A percentile compares a stretch with the other conserved stretches of the same genome.
These are phyloP conservation scores for Proliferodiscus dingleyae DNA, from an alignment of 2,329 filamentous ascomycete species.

Conservation along the genomic window DNA sequence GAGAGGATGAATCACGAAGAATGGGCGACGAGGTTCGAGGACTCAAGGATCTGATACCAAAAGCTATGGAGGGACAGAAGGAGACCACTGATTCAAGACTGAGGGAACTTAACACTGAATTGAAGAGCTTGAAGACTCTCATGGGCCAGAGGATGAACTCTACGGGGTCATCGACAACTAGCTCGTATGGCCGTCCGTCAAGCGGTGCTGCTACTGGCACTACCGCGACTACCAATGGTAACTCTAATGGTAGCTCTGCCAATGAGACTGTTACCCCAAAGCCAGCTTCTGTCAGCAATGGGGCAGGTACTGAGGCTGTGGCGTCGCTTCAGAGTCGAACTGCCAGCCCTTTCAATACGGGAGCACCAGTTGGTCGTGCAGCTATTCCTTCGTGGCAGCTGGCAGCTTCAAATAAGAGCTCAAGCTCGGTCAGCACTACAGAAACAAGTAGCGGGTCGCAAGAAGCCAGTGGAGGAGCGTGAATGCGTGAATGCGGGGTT, in stretches of 20 bases:
- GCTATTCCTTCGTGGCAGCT: conserved; percentile 79
- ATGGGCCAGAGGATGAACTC: conserved; percentile 60
- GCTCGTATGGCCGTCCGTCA: conserved; percentile 26
- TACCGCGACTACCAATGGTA: conserved; percentile 7
- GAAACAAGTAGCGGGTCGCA: conserved; percentile 18
- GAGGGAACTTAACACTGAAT: conserved; percentile 78
- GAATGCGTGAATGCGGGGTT: not conserved
- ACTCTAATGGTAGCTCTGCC: conserved; percentile 15
- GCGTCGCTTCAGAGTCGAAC: conserved; percentile 34
- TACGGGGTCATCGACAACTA: conserved; percentile 17
- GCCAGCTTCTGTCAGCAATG: conserved; percentile 31
- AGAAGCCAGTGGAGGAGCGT: conserved; percentile 18
- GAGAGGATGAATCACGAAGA: conserved; percentile 82
- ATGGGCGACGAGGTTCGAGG: conserved; percentile 81
- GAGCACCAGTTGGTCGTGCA: conserved; percentile 50
- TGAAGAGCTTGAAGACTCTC: conserved; percentile 88
- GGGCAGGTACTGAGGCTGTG: conserved; percentile 27
- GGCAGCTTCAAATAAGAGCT: conserved; percentile 56
- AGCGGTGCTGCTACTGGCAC: conserved; percentile 11
- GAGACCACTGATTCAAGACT: conserved; percentile 75
- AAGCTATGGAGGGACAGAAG: conserved; percentile 82
- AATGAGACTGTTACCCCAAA: conserved; percentile 22
- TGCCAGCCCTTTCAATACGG: conserved; percentile 46
- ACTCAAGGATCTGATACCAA: conserved; percentile 80
- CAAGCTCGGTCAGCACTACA: conserved; percentile 17